Conservation (phyloP, 345 rosid genomes). For the Citrus mangshanensis region DNA sequence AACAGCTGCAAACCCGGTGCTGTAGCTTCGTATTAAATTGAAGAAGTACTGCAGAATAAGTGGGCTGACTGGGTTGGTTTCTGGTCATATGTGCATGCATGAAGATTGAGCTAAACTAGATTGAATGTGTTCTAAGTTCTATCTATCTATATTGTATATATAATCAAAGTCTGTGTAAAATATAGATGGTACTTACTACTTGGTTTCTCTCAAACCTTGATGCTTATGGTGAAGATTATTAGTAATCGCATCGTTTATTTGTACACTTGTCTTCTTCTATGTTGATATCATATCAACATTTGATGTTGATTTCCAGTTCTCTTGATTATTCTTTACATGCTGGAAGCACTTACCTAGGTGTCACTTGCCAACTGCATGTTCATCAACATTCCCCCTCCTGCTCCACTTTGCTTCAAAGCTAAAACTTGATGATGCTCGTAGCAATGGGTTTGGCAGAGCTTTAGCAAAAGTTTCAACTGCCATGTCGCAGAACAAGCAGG, state of each 20-base stretch:
- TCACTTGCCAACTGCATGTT: not conserved
- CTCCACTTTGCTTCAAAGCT: not conserved
- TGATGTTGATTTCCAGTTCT: not conserved
- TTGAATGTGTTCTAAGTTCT: not conserved
- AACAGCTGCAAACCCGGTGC: constrained; percentile 21
- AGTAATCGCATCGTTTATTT: not conserved
- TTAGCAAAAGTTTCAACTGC: not conserved
- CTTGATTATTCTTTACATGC: not conserved
- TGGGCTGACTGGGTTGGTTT: not conserved
- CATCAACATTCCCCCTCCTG: not conserved
- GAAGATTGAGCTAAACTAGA: not conserved
- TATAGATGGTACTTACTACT: not conserved
- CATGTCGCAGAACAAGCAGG: too few species aligned
- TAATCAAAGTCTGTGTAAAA: not conserved
- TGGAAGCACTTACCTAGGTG: not conserved
- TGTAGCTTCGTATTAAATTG: constrained; percentile 31
- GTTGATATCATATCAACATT: not conserved
- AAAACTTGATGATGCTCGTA: not conserved
- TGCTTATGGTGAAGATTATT: not conserved
- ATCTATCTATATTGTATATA: not conserved
- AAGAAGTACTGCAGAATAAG: constrained; percentile 11
- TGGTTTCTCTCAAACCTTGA: not conserved
- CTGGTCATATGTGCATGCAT: not conserved
- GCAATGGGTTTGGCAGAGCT: not conserved
- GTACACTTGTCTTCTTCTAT: not conserved